Evolutionary conservation across 1,284 basidiomycete genomes (phyloP).

Genomic region (Puccinia hordei): DNA sequence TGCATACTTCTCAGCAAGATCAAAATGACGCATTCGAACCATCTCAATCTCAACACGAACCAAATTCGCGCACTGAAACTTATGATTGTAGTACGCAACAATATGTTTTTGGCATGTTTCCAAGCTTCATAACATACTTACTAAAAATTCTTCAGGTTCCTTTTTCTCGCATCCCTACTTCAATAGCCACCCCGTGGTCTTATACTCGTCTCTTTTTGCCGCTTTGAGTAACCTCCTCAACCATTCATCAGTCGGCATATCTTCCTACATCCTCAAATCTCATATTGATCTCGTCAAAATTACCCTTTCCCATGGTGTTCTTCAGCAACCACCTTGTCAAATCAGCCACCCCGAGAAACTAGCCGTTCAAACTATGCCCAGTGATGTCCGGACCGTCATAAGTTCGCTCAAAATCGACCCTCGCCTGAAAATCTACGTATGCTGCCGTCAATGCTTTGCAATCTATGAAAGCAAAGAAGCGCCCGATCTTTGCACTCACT

Average conservation of each 20-base stretch:
- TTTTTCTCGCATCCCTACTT: neutral
- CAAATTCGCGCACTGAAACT: neutral
- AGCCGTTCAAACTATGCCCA: neutral
- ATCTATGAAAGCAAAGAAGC: neutral
- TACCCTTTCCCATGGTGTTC: neutral
- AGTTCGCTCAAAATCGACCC: constrained; percentile 22
- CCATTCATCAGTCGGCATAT: neutral
- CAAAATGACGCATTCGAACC: too few species aligned
- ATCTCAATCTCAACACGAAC: neutral
- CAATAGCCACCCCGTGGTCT: neutral
- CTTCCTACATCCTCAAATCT: constrained; percentile 23
- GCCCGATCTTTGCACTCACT: neutral
- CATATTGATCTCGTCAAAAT: neutral
- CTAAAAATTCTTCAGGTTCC: neutral
- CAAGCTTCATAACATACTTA: too few species aligned
- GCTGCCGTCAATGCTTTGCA: constrained; percentile 5
- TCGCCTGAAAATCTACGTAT: neutral
- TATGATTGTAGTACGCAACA: neutral
- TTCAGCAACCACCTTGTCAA: neutral
- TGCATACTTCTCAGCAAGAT: too few species aligned
- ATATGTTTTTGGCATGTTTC: neutral
- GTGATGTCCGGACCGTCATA: neutral
- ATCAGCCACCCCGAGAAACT: neutral
- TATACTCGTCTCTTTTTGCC: constrained; percentile 3
- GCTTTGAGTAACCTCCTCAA: neutral